Percentiles rank a stretch among this genome's conserved stretches.
These are phyloP conservation scores for Exophiala sp. DNA, from an alignment of 2,329 filamentous ascomycete species.

Conservation along the genomic window DNA sequence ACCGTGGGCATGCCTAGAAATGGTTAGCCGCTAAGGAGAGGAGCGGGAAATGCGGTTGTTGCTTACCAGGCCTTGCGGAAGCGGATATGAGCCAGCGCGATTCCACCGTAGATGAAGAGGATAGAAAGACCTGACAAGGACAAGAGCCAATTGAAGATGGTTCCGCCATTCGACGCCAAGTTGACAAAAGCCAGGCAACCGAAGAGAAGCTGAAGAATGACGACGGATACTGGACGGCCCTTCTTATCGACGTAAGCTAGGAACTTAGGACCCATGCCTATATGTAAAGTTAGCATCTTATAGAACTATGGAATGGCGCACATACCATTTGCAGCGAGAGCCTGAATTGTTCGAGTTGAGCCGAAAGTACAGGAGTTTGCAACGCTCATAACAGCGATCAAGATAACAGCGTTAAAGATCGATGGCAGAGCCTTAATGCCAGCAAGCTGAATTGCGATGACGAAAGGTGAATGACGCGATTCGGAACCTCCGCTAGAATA, in stretches of 20 bases:
- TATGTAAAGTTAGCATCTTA: constrained; percentile 5
- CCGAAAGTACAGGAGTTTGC: constrained; percentile 91
- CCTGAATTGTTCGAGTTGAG: constrained; percentile 83
- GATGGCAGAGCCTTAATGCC: constrained; percentile 77
- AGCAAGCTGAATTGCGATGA: constrained; percentile 84
- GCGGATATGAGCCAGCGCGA: constrained; percentile 65
- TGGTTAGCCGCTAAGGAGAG: constrained; percentile 5
- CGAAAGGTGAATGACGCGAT: constrained; percentile 79
- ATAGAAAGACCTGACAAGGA: constrained; percentile 69
- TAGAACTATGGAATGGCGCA: constrained; percentile 1
- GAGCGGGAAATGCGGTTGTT: constrained; percentile 1
- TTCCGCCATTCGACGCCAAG: constrained; percentile 43
- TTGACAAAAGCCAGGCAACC: constrained; percentile 78
- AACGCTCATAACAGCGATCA: constrained; percentile 84
- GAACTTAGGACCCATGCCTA: constrained; percentile 69
- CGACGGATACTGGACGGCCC: constrained; percentile 74
- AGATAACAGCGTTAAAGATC: constrained; percentile 91
- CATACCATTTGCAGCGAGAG: constrained; percentile 56
- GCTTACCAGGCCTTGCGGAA: constrained; percentile 71
- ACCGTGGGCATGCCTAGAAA: constrained; percentile 51
- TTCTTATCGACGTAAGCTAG: constrained; percentile 78
- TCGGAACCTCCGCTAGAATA: constrained; percentile 64
- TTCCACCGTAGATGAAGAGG: constrained; percentile 65
- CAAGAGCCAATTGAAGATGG: constrained; percentile 74
- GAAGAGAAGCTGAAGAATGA: constrained; percentile 62